Evolutionary conservation across 306 rosid species (phyloP).

Genomic region (Luffa acutangula): DNA sequence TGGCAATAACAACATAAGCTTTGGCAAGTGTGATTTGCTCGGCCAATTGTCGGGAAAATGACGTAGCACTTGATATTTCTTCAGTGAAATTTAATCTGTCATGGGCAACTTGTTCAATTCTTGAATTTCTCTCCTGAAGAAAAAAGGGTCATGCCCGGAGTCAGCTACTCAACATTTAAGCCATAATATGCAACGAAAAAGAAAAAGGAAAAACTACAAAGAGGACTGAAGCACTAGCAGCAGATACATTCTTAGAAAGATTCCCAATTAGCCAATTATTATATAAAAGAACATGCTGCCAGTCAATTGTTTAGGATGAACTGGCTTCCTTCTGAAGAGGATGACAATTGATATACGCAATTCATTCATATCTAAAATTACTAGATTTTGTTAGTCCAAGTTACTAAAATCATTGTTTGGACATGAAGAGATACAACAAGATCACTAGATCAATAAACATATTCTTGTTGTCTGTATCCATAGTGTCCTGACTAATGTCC

Average conservation of each 20-base stretch:
- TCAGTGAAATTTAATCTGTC: conserved; percentile 71
- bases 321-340: not conserved
- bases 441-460: not conserved
- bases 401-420: not conserved
- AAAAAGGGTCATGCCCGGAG: conserved; percentile 3
- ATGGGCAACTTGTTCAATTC: conserved; percentile 45
- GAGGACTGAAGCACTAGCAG: not conserved
- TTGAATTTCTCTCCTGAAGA: conserved; percentile 62
- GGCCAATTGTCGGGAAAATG: conserved; percentile 81
- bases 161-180: not conserved
- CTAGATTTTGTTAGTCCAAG: not conserved
- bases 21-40: conserved; percentile 90
- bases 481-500: not conserved
- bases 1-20: conserved; percentile 93
- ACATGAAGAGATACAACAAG: not conserved
- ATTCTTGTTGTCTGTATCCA: not conserved
- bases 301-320: not conserved
- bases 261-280: not conserved
- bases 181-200: not conserved
- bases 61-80: conserved; percentile 67
- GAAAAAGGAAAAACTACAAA: not conserved
- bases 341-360: not conserved
- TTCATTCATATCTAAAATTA: not conserved
- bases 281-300: not conserved
- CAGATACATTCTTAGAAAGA: not conserved